Percentiles rank a stretch among this genome's conserved stretches.
These are phyloP conservation scores for Arabidopsis suecica DNA, from an alignment of 345 rosid genomes.

Conservation along the genomic window DNA sequence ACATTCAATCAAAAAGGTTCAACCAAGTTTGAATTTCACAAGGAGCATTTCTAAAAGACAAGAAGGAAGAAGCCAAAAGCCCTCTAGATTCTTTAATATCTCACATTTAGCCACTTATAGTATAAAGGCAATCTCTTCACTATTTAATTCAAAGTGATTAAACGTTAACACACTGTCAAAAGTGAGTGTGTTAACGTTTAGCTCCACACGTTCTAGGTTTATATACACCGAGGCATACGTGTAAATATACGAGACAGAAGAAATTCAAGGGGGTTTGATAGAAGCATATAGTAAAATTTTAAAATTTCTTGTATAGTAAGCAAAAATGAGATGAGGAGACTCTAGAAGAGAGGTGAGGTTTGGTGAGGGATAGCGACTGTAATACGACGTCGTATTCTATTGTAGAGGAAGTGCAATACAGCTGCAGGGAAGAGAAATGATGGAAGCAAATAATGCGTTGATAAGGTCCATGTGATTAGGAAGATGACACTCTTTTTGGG, in stretches of 20 bases:
- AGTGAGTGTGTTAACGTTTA: conserved; percentile 47
- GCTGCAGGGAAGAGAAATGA: conserved; percentile 37
- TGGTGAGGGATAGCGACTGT: conserved; percentile 32
- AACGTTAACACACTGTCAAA: conserved; percentile 45
- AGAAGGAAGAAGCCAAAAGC: conserved; percentile 27
- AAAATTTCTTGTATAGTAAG: conserved; percentile 33
- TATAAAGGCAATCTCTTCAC: conserved; percentile 17
- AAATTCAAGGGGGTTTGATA: conserved; percentile 13
- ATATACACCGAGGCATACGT: conserved; percentile 40
- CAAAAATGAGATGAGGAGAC: conserved; percentile 22
- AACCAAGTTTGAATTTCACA: conserved; percentile 96
- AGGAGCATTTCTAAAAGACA: conserved; percentile 76
- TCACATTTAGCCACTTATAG: conserved; percentile 35
- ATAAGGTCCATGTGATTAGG: conserved; percentile 46
- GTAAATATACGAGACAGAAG: conserved; percentile 38
- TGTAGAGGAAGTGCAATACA: conserved; percentile 43
- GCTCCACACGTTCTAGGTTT: conserved; percentile 34
- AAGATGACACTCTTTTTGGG: conserved; percentile 28
- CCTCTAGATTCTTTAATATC: conserved; percentile 37
- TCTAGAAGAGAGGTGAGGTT: conserved; percentile 31
- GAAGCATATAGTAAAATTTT: conserved; percentile 19
- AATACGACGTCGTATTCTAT: conserved; percentile 32
- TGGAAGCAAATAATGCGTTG: conserved; percentile 35
- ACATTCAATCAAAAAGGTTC: conserved; percentile 94
- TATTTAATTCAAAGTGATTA: conserved; percentile 14